Conservation (phyloP, 2,329 filamentous ascomycete species). For the Bipolaris gigantea region DNA sequence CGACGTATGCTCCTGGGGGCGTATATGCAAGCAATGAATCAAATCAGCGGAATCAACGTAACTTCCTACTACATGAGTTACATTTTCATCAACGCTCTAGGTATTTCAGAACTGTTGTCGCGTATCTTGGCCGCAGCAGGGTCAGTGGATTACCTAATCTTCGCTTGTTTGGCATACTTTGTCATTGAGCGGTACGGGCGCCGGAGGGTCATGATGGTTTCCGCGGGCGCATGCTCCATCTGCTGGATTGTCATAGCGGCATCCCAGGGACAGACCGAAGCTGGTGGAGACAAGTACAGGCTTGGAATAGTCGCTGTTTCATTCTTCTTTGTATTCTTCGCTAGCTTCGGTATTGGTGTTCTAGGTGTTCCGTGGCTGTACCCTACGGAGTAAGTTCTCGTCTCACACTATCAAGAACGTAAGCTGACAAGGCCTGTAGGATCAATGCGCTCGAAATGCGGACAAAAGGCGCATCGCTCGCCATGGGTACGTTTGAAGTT, state of each 20-base stretch:
- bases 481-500: slow-evolving; percentile 21
- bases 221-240: slow-evolving; percentile 52
- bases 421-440: slow-evolving; percentile 9
- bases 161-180: slow-evolving; percentile 49
- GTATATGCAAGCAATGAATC: slow-evolving; percentile 52
- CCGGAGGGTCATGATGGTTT: slow-evolving; percentile 53
- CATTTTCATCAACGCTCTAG: slow-evolving; percentile 49
- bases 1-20: slow-evolving; percentile 52
- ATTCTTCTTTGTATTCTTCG: slow-evolving; percentile 46
- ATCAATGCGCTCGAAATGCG: slow-evolving; percentile 43
- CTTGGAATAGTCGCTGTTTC: slow-evolving; percentile 53
- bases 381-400: slow-evolving; percentile 30
- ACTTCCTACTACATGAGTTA: slow-evolving; percentile 48
- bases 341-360: slow-evolving; percentile 42
- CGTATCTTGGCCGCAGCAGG: slow-evolving; percentile 49
- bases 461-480: slow-evolving; percentile 40
- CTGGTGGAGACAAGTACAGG: slow-evolving; percentile 49
- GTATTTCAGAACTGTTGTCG: slow-evolving; percentile 40
- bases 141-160: slow-evolving; percentile 52
- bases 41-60: slow-evolving; percentile 41
- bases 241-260: slow-evolving; percentile 56
- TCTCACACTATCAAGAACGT: too few relatives aligned
- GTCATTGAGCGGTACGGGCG: slow-evolving; percentile 55
- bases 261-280: slow-evolving; percentile 46
- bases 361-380: slow-evolving; percentile 43